Evolutionary conservation across 179 eudicot species (phyloP), one percentile per base, ranked within the genome.

Genomic region (Nepenthes alata): DNA sequence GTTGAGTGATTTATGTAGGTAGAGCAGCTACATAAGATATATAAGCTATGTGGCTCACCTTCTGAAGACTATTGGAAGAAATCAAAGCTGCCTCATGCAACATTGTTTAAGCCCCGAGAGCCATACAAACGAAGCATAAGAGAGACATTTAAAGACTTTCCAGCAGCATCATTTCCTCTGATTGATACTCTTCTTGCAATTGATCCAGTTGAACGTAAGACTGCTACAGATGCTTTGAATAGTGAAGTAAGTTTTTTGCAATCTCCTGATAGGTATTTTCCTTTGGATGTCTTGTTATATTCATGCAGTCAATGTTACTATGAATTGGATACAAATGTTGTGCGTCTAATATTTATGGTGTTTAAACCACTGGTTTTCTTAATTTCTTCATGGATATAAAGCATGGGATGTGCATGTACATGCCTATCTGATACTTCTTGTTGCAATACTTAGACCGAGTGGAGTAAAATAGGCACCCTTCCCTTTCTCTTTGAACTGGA

Each of bases 41-140:
- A 78, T 72, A 89, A 87, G 75, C 71, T 89, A 35, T 89, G 96
- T 73, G 96, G 96, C 52, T 89, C 96, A 11, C 96, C 96, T 74
- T 79, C 95, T 58, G 96, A 89, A 62, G 96, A 89, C 64, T 89
- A 87, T 68, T 89, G 95, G 95, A 89, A 82, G 72, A 89, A 77
- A 67, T 84, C 87, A 55, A 82, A 83, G 78, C 70, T 89, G 71
- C 96, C 91, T 11, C 83, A 87, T 79, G 95, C 88, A 66, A 87
- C 91, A 48, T 67, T 87, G 63, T 87, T 87, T 61, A 85, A 75
- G 74, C 95, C 95, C 25, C 85, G 83, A 59, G 88, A 87, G 49
- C 90, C 96, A 6, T 89, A 89, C 72, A 89, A 75, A 72, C 83
- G 96, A 70, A 76, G 79, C 66, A 75, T 89, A 61, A 64, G 81